Conservation (phyloP, 2,329 filamentous ascomycete genomes). For the Fusarium mangiferae region DNA sequence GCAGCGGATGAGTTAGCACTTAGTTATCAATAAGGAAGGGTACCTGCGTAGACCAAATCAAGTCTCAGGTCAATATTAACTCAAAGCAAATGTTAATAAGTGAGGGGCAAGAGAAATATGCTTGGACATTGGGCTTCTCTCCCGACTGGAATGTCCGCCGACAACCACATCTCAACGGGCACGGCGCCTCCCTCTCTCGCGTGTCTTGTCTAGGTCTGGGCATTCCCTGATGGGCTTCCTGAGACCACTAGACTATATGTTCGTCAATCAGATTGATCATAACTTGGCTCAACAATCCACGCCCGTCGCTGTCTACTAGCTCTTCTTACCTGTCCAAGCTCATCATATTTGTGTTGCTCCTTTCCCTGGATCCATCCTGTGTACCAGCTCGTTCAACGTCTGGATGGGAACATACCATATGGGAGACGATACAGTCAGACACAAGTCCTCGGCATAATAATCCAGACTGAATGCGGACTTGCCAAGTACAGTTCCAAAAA, state of each 20-base stretch:
- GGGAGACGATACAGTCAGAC: not conserved
- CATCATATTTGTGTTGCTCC: not conserved
- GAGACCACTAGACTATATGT: not conserved
- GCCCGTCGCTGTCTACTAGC: not conserved
- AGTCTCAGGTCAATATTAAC: not conserved
- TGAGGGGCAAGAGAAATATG: not conserved
- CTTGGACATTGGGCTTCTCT: constrained; percentile 33
- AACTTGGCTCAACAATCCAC: not conserved
- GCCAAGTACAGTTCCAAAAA: not conserved
- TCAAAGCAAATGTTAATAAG: not conserved
- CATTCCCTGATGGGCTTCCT: not conserved
- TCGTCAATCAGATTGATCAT: not conserved
- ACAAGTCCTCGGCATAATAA: not conserved
- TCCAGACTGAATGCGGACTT: not conserved
- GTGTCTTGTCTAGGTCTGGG: not conserved
- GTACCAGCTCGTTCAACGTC: not conserved
- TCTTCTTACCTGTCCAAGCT: not conserved
- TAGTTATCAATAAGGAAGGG: not conserved
- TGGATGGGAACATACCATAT: not conserved
- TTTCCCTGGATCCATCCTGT: not conserved
- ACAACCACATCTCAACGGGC: constrained; percentile 35
- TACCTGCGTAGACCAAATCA: not conserved
- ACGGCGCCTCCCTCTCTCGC: constrained; percentile 36
- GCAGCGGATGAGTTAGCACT: not conserved
- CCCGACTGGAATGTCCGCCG: constrained; percentile 20